Evolutionary conservation across 257 asterid species (phyloP), one percentile per base, ranked within the genome.

Genomic region (Solanum okadae): DNA sequence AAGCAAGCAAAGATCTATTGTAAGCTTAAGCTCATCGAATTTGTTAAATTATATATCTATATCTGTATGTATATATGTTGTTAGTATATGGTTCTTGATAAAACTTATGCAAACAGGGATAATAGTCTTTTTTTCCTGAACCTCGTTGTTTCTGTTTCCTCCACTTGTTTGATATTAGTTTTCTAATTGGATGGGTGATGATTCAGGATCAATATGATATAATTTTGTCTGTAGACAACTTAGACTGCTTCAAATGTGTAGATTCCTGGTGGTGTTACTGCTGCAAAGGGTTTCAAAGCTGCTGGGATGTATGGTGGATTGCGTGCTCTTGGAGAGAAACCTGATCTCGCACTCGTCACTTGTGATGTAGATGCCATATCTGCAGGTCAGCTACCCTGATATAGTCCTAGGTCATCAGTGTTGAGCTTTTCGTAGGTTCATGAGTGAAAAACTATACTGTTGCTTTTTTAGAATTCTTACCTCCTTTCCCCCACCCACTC

Each of bases 251-350:
- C 73, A 86, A 90, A 59, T 89, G 29, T 92, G 63, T 90, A 97
- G 99, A 92, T 97, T 90, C 94, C 95, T 10, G 99, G 99, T 38
- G 99, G 99, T 87, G 99, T 97, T 70, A 92, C 96, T 27, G 99
- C 99, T 87, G 98, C 99, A 35, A 93, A 93, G 87, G 99, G 99
- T 72, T 97, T 97, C 91, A 96, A 95, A 91, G 99, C 99, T 91
- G 94, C 99, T 29, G 99, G 99, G 52, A 93, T 95, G 96, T 96
- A 94, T 87, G 99, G 95, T 87, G 99, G 99, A 87, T 87, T 97
- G 87, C 99, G 99, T 87, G 99, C 99, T 73, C 93, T 94, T 16
- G 98, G 99, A 87, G 95, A 97, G 93, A 97, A 97, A 93, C 99
- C 99, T 89, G 99, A 97, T 93, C 98, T 97, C 86, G 98, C 99